Evolutionary conservation across 2,329 filamentous ascomycete genomes (phyloP).

Genomic region (Pestalotiopsis sp.): DNA sequence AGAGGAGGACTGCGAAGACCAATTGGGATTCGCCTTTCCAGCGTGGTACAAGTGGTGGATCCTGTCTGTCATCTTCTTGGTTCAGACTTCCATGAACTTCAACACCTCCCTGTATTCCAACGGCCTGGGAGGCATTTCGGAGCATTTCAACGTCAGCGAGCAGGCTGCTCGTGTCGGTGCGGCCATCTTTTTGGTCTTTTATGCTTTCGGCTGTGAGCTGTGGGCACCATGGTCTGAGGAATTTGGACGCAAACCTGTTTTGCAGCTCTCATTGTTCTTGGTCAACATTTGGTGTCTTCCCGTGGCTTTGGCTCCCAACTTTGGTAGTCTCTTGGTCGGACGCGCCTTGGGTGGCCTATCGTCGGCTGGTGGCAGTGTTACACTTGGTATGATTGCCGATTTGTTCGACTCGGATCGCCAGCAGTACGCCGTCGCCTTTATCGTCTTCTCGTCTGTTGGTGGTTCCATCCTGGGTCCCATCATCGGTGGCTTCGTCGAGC

Average conservation of each 20-base stretch:
- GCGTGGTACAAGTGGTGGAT: conserved; percentile 72
- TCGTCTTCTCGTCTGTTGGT: conserved; percentile 79
- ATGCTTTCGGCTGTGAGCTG: conserved; percentile 85
- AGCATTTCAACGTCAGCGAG: conserved; percentile 68
- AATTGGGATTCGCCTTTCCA: conserved; percentile 66
- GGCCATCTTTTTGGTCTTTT: conserved; percentile 77
- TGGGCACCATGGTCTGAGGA: conserved; percentile 91
- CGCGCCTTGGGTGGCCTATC: conserved; percentile 71
- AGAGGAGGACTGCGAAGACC: conserved; percentile 60
- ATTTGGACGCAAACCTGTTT: conserved; percentile 74
- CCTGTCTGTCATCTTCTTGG: conserved; percentile 71
- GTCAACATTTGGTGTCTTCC: conserved; percentile 80
- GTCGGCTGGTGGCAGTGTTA: conserved; percentile 73
- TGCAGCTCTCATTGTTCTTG: conserved; percentile 72
- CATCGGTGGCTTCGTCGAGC: conserved; percentile 75
- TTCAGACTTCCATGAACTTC: conserved; percentile 79
- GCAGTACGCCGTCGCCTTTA: conserved; percentile 76
- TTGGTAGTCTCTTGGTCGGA: conserved; percentile 70
- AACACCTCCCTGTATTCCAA: conserved; percentile 77
- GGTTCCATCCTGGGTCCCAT: conserved; percentile 78
- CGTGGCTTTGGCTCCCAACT: conserved; percentile 74
- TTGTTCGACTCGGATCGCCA: conserved; percentile 72
- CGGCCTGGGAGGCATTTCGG: conserved; percentile 64
- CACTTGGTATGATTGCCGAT: conserved; percentile 75
- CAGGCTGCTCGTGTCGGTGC: conserved; percentile 74